Base-by-base conservation (phyloP, 805 yeast genomes). In the Candida takata region DNA sequence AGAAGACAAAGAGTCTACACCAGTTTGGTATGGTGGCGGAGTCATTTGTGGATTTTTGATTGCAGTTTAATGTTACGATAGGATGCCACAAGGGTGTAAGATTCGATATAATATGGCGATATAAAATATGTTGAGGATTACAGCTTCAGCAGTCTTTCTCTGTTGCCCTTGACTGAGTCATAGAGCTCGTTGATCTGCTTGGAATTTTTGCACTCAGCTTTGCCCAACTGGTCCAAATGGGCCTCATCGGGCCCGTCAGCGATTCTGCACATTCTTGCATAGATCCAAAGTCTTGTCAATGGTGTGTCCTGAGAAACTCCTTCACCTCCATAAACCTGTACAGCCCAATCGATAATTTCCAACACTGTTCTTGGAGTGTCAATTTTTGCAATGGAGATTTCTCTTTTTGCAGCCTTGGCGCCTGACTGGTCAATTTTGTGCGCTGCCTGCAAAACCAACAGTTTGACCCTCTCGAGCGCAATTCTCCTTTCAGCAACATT, bases 181-280 rank as follows among this genome's bases (percentile, higher is more conserved):
- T 55, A 54, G 17, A 54, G 63, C 19, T 57, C 54, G 40, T 67
- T 68, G 31, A 61, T 63, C n/a, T 42, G 38, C 3, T 48, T 43
- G 33, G 63, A 64, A 27, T 51, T 51, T 47, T 67, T 69, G 10
- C 63, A 56, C 38, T 69, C 72, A 29, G 60, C 53, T 40, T 73
- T 65, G 6, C 74, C 81, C 43, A 77, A 60, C 56, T 76, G 82
- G 41, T 60, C 58, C 51, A 73, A 57, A 51, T 77, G 81, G 4
- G 78, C 79, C 53, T 76, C 83, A 59, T 77, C 83, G 3, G 84
- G 84, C 10, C 83, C 83, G 52, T 78, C 84, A 12, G 83, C 82
- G 37, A 76, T 72, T 43, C 83, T 60, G 37, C 77, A 64, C 29
- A 77, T 73, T 52, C 84, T 64, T 31, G 69, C 60, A 37, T 56